Evolutionary conservation across 441 rosid species (phyloP).

Genomic region (Capsella rubella): DNA sequence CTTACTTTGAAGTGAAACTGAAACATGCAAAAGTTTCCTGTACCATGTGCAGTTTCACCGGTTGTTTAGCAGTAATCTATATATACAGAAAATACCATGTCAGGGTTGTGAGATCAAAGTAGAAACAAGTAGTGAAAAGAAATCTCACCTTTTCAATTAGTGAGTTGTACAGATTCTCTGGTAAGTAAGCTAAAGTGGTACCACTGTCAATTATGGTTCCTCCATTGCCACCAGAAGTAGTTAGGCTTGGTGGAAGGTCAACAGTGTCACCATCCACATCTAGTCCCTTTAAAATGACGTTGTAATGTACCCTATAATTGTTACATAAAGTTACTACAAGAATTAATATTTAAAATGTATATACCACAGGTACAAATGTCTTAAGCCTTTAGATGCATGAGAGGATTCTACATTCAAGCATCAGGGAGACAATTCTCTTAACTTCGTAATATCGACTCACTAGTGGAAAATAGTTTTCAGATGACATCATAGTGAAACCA

Average conservation of each 20-base stretch:
- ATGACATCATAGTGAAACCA: neutral
- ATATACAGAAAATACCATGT: conserved; percentile 27
- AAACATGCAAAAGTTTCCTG: conserved; percentile 81
- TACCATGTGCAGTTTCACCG: conserved; percentile 63
- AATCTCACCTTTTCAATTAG: conserved; percentile 57
- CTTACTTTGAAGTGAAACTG: conserved; percentile 66
- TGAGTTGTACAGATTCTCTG: conserved; percentile 57
- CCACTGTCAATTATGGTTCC: conserved; percentile 95
- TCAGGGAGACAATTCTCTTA: too few species aligned
- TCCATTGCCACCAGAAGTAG: conserved; percentile 49
- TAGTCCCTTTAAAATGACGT: conserved; percentile 69
- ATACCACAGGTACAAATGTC: neutral
- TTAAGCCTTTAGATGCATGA: too few species aligned
- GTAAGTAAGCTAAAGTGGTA: conserved; percentile 93
- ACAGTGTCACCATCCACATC: conserved; percentile 74
- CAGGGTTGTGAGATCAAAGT: conserved; percentile 30
- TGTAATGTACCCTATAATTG: conserved; percentile 87
- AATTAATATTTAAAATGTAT: conserved; percentile 11
- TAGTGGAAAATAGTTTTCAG: too few species aligned
- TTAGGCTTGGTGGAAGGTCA: conserved; percentile 62
- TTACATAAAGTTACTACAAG: conserved; percentile 37
- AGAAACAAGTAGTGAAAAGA: conserved; percentile 26
- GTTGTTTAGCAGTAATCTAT: conserved; percentile 67
- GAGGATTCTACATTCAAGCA: too few species aligned
- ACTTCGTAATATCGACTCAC: too few species aligned